A percentile compares a stretch with the other conserved stretches of the same genome.
These are phyloP conservation scores for Geranomyces michiganensis DNA, from an alignment of 192 early-diverging fungal genomes.

Conservation along the genomic window DNA sequence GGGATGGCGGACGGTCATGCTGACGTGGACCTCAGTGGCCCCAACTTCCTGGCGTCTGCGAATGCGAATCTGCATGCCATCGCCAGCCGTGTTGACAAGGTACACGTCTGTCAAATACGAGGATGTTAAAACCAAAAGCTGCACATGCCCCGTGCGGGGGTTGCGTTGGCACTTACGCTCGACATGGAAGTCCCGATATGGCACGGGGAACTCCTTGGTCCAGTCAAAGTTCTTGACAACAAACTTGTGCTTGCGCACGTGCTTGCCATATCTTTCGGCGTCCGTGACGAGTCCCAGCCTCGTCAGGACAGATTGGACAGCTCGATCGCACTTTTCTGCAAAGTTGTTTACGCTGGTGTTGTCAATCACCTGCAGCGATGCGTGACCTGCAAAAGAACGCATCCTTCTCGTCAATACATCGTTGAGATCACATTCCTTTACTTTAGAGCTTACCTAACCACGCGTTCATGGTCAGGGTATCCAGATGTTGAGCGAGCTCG, in stretches of 20 bases:
- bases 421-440: not conserved
- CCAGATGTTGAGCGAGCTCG: slow-evolving; percentile 42
- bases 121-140: not conserved
- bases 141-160: not conserved
- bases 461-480: slow-evolving; percentile 44
- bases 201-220: slow-evolving; percentile 37
- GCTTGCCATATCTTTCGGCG: slow-evolving; percentile 31
- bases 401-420: not conserved
- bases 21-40: slow-evolving; percentile 34
- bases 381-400: slow-evolving; percentile 40
- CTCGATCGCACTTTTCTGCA: slow-evolving; percentile 45
- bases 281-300: slow-evolving; percentile 42
- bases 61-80: slow-evolving; percentile 48
- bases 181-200: slow-evolving; percentile 45
- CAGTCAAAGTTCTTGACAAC: slow-evolving; percentile 40
- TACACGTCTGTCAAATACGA: slow-evolving; percentile 32
- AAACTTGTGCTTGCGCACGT: slow-evolving; percentile 51
- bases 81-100: slow-evolving; percentile 37
- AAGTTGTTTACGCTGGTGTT: slow-evolving; percentile 45
- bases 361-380: slow-evolving; percentile 47
- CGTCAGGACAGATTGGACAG: slow-evolving; percentile 46
- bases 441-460: slow-evolving; percentile 37
- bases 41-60: slow-evolving; percentile 42
- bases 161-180: slow-evolving; percentile 33
- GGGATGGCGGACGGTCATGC: slow-evolving; percentile 40